Evolutionary conservation across 345 rosid species (phyloP).

Genomic region (Aquilaria malaccensis): DNA sequence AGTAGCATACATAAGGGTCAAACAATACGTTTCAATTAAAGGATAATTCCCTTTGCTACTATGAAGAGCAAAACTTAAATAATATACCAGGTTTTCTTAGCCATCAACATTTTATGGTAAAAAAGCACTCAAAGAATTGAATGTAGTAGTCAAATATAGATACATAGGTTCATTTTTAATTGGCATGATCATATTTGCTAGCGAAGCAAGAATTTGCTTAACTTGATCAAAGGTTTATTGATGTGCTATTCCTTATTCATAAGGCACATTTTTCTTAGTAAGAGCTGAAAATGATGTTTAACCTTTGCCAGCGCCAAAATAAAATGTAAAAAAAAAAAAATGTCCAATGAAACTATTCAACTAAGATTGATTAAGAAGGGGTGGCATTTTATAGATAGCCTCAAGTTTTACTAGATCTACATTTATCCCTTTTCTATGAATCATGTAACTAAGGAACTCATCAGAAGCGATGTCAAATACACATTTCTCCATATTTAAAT

Average conservation of each 20-base stretch:
- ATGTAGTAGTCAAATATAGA: no score
- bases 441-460: not conserved
- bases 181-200: not conserved
- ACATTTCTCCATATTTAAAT: not conserved
- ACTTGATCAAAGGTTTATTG: not conserved
- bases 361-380: not conserved
- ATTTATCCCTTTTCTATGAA: not conserved
- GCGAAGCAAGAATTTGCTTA: no score
- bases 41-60: not conserved
- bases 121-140: not conserved
- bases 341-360: not conserved
- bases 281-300: not conserved
- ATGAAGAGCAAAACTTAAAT: not conserved
- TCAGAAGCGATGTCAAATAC: not conserved
- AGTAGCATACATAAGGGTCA: not conserved
- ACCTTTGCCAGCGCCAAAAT: not conserved
- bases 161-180: no score
- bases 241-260: not conserved
- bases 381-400: not conserved
- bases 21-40: not conserved
- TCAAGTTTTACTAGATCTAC: not conserved
- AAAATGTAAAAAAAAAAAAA: no score
- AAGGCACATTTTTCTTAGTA: not conserved
- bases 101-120: not conserved
- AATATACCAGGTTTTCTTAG: not conserved